These are phyloP conservation scores for Coniophora puteana DNA, from an alignment of 1,284 basidiomycete genomes.

Conservation along the genomic window DNA sequence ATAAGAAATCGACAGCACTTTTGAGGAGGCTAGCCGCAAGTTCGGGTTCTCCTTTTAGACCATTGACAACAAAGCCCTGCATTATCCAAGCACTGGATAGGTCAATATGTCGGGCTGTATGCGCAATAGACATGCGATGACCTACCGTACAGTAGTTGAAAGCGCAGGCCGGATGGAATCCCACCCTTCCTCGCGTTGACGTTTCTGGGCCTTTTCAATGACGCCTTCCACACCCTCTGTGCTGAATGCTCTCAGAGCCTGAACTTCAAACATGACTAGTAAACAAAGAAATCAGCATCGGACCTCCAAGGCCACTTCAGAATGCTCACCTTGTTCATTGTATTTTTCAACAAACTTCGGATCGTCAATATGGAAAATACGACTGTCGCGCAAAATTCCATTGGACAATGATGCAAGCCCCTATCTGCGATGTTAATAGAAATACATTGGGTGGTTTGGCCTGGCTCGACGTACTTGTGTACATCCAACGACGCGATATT, in stretches of 20 bases:
- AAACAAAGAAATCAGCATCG: background rate
- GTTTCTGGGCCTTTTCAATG: conserved; percentile 19
- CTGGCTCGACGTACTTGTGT: conserved; percentile 13
- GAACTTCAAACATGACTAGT: conserved; percentile 17
- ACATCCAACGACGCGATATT: conserved; percentile 9
- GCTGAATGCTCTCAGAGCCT: conserved; percentile 13
- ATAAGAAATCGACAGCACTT: conserved; percentile 17
- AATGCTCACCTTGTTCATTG: conserved; percentile 25
- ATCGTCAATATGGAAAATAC: conserved; percentile 30
- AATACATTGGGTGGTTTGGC: background rate
- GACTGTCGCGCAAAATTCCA: conserved; percentile 29
- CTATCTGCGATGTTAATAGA: conserved; percentile 12
- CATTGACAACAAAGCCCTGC: conserved; percentile 16
- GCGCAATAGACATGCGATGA: conserved; percentile 2
- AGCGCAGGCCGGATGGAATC: conserved; percentile 26
- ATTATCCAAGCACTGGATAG: conserved; percentile 25
- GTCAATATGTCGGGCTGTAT: conserved; percentile 1
- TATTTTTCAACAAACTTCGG: conserved; percentile 17
- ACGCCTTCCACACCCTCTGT: conserved; percentile 18
- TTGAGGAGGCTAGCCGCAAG: conserved; percentile 16
- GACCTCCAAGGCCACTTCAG: background rate
- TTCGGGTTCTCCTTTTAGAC: conserved; percentile 6
- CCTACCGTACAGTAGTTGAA: conserved; percentile 26
- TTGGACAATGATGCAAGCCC: conserved; percentile 25
- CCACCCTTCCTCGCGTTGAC: conserved; percentile 25